Conservation (phyloP, 495 filamentous ascomycete genomes). For the Bombardia bombarda region DNA sequence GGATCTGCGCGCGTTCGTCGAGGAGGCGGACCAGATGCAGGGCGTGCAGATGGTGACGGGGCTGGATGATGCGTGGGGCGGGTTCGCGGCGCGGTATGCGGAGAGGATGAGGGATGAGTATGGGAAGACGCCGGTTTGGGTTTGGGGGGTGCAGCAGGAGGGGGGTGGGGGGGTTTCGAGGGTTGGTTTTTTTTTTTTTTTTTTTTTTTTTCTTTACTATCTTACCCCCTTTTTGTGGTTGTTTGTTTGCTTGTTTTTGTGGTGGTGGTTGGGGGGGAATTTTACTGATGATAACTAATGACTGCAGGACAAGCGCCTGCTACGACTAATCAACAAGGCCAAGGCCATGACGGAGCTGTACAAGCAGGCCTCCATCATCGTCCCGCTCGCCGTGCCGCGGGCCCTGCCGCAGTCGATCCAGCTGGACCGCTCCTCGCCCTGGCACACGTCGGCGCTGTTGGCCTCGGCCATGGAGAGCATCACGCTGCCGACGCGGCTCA, state of each 20-base stretch:
- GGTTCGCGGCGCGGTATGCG: constrained; percentile 71
- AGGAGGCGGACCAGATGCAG: constrained; percentile 91
- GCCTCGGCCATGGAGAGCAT: constrained; percentile 71
- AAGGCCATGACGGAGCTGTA: constrained; percentile 58
- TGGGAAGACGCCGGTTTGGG: constrained; percentile 75
- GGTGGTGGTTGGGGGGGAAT: not conserved
- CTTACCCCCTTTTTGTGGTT: too few relatives aligned
- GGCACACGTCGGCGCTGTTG: constrained; percentile 76
- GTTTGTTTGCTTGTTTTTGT: not conserved
- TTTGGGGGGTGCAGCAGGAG: constrained; percentile 74
- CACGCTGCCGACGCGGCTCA: constrained; percentile 68
- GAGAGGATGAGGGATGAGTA: constrained; percentile 83
- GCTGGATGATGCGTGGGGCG: constrained; percentile 88
- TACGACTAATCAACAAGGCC: constrained; percentile 59
- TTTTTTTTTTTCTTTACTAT: not conserved
- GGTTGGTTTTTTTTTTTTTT: constrained; percentile 35
- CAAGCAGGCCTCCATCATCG: constrained; percentile 64
- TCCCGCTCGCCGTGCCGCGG: constrained; percentile 64
- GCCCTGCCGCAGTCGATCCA: constrained; percentile 51
- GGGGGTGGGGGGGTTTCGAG: constrained; percentile 40
- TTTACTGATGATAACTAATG: not conserved
- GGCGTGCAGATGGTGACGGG: constrained; percentile 74
- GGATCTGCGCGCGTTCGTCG: constrained; percentile 76
- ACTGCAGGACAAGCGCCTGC: constrained; percentile 9
- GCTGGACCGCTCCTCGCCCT: constrained; percentile 59